Evolutionary conservation across 148 eudicot species (phyloP).

Genomic region (Camellia japonica): DNA sequence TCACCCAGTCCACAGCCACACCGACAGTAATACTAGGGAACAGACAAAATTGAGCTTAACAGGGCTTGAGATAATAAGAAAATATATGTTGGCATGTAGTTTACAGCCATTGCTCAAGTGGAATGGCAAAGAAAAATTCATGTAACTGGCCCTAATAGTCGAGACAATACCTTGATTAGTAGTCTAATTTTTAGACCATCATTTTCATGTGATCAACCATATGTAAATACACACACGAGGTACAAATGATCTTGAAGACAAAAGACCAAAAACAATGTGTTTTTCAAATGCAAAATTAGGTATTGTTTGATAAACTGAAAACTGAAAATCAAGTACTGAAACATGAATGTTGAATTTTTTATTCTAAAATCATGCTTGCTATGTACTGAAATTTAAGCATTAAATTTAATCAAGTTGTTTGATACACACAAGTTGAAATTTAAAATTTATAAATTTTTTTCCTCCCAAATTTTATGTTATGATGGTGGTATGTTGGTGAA

Average conservation of each 20-base stretch:
- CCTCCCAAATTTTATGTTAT: no score
- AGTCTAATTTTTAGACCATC: not conserved
- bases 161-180: not conserved
- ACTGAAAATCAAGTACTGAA: no score
- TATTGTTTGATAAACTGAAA: no score
- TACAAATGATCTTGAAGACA: not conserved
- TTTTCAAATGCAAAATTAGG: not conserved
- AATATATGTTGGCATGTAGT: not conserved
- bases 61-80: not conserved
- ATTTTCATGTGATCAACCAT: not conserved
- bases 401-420: no score
- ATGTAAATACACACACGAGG: not conserved
- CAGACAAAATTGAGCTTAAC: not conserved
- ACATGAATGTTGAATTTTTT: no score
- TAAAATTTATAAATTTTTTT: no score
- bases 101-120: not conserved
- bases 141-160: not conserved
- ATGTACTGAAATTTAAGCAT: no score
- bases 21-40: not conserved
- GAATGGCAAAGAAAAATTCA: not conserved
- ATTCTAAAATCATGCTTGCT: no score
- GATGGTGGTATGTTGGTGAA: no score
- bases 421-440: no score
- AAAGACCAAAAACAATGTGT: not conserved
- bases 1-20: no score